A percentile compares a stretch with the other conserved stretches of the same genome.
These are phyloP conservation scores for Cladorrhinum sp. DNA, from an alignment of 2,329 filamentous ascomycete species.

Conservation along the genomic window DNA sequence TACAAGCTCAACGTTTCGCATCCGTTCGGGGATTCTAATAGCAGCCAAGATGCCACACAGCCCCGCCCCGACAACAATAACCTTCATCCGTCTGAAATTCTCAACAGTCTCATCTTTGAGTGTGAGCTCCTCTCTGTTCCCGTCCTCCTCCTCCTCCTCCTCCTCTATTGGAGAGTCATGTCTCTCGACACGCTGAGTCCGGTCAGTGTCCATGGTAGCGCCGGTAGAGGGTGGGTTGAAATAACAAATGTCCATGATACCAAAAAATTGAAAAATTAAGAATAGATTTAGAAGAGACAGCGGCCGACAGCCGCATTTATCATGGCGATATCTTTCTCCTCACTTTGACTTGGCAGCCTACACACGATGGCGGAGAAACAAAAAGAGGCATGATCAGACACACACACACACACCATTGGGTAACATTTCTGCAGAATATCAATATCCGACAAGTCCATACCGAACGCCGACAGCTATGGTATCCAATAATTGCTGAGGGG, in stretches of 20 bases:
- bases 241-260: not conserved
- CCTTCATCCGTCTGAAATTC: conserved; percentile 33
- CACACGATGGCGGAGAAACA: not conserved
- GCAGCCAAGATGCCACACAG: conserved; percentile 34
- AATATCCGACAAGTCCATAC: not conserved
- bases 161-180: not conserved
- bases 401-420: no score
- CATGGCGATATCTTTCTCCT: not conserved
- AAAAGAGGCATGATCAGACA: not conserved
- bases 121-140: conserved; percentile 15
- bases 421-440: not conserved
- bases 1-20: conserved; percentile 34
- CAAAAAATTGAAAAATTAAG: not conserved
- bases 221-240: not conserved
- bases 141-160: no score
- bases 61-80: conserved; percentile 35
- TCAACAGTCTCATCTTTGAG: conserved; percentile 32
- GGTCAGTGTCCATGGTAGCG: not conserved
- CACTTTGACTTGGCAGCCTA: not conserved
- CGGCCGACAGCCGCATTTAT: not conserved
- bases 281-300: no score
- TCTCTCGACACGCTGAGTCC: not conserved
- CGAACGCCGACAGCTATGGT: not conserved
- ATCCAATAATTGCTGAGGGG: not conserved
- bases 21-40: conserved; percentile 35